Conservation (phyloP, 306 rosid species). For the Potentilla sterilis region DNA sequence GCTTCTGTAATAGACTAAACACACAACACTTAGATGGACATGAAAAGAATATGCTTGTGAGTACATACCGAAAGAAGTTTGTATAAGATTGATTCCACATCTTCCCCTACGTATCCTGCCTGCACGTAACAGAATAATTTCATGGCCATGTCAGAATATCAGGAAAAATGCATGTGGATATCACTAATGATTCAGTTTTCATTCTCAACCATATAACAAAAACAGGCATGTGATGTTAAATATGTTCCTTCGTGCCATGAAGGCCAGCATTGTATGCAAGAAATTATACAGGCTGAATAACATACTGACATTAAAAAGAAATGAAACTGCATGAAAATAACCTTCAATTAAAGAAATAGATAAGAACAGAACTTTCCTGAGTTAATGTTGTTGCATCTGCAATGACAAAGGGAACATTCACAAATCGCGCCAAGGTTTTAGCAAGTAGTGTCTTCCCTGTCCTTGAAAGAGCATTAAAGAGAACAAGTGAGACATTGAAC, state of each 20-base stretch:
- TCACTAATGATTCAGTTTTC: background rate
- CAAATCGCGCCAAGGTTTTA: slow-evolving; percentile 96
- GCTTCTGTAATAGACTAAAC: background rate
- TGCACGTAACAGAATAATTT: slow-evolving; percentile 35
- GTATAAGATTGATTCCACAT: slow-evolving; percentile 91
- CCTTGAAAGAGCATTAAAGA: slow-evolving; percentile 75
- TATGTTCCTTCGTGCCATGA: background rate
- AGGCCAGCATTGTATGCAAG: background rate
- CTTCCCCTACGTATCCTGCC: slow-evolving; percentile 99
- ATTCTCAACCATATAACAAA: background rate
- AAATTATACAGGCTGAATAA: background rate
- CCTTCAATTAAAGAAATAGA: slow-evolving; percentile 13
- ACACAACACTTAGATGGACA: background rate
- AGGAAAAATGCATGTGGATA: slow-evolving; percentile 6
- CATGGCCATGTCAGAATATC: slow-evolving; percentile 17
- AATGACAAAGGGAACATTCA: slow-evolving; percentile 94
- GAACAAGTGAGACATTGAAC: slow-evolving; percentile 52
- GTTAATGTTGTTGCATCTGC: slow-evolving; percentile 98
- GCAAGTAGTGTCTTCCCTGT: slow-evolving; percentile 99
- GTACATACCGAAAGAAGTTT: slow-evolving; percentile 79
- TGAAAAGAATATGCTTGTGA: background rate
- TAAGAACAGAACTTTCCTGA: slow-evolving; percentile 62
- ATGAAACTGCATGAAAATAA: background rate
- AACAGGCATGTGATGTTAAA: background rate
- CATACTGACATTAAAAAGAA: background rate